phyloP scores from a whole-genome alignment of 2,329 filamentous ascomycete genomes.

The Pezicula radicicola region DNA sequence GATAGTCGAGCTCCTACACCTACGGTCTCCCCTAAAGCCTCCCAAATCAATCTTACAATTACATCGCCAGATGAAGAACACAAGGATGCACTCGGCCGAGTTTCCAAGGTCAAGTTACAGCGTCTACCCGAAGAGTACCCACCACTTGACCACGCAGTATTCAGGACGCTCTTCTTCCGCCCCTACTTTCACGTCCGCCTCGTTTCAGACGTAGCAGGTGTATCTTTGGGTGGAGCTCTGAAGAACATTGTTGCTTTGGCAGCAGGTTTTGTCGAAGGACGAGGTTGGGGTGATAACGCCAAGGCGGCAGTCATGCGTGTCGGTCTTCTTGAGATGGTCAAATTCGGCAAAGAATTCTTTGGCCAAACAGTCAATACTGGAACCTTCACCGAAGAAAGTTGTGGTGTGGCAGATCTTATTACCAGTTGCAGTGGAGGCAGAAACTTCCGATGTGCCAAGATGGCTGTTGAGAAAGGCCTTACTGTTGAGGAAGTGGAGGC shows the following conservation, averaged over 20 bases:
- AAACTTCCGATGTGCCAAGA: constrained; percentile 92
- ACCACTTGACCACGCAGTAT: constrained; percentile 77
- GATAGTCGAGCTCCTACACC: constrained; percentile 76
- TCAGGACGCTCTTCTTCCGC: constrained; percentile 86
- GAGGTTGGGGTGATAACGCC: constrained; percentile 97
- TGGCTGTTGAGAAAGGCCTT: constrained; percentile 76
- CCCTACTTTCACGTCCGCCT: constrained; percentile 97
- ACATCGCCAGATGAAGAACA: constrained; percentile 49
- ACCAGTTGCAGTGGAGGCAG: constrained; percentile 89
- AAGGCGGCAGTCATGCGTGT: constrained; percentile 99
- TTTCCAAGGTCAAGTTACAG: constrained; percentile 67
- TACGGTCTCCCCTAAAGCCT: constrained; percentile 43
- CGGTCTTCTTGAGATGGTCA: constrained; percentile 92
- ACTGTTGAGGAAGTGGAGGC: constrained; percentile 84
- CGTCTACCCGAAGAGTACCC: constrained; percentile 80
- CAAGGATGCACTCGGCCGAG: constrained; percentile 65
- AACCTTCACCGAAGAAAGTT: constrained; percentile 96
- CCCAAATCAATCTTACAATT: constrained; percentile 48
- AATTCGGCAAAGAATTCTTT: constrained; percentile 94
- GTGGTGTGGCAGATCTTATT: constrained; percentile 92
- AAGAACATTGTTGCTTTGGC: constrained; percentile 97
- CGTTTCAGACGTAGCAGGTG: constrained; percentile 92
- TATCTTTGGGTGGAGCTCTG: constrained; percentile 88
- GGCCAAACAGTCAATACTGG: constrained; percentile 72
- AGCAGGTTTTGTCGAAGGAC: constrained; percentile 90